phyloP scores from a whole-genome alignment of 306 rosid genomes.

The Mimosa bimucronata region DNA sequence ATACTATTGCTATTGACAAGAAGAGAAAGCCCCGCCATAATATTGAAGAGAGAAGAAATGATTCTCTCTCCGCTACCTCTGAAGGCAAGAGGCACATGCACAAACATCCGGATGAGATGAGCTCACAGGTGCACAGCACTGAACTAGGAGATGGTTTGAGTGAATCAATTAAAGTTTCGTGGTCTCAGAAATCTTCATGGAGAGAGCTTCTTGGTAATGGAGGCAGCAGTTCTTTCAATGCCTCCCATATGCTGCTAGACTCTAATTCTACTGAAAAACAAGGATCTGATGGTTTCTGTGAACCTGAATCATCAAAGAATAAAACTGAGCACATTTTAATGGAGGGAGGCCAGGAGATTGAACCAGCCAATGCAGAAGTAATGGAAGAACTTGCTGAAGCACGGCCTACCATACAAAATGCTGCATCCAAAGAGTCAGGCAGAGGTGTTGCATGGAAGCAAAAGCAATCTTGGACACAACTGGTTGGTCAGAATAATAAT shows the following conservation, averaged over 20 bases:
- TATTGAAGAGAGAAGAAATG: constrained; percentile 37
- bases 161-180: constrained; percentile 46
- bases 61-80: constrained; percentile 34
- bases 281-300: not conserved
- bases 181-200: constrained; percentile 88
- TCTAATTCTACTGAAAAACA: constrained; percentile 2
- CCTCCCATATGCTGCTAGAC: constrained; percentile 52
- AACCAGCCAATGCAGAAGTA: constrained; percentile 10
- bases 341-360: not conserved
- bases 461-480: constrained; percentile 83
- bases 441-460: constrained; percentile 79
- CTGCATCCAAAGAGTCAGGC: constrained; percentile 44
- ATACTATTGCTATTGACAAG: constrained; percentile 43
- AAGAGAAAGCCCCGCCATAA: constrained; percentile 48
- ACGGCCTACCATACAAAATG: constrained; percentile 41
- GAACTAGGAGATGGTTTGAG: constrained; percentile 42
- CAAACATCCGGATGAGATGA: constrained; percentile 36
- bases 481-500: constrained; percentile 46
- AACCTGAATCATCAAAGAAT: not conserved
- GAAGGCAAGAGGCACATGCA: constrained; percentile 34
- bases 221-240: constrained; percentile 50
- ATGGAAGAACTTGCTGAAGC: constrained; percentile 30
- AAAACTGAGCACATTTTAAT: constrained; percentile 7
- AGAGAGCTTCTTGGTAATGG: constrained; percentile 62
- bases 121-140: constrained; percentile 39